These are phyloP conservation scores for Trichomonas vaginalis DNA, from an alignment of 208 protist genomes.

Conservation along the genomic window DNA sequence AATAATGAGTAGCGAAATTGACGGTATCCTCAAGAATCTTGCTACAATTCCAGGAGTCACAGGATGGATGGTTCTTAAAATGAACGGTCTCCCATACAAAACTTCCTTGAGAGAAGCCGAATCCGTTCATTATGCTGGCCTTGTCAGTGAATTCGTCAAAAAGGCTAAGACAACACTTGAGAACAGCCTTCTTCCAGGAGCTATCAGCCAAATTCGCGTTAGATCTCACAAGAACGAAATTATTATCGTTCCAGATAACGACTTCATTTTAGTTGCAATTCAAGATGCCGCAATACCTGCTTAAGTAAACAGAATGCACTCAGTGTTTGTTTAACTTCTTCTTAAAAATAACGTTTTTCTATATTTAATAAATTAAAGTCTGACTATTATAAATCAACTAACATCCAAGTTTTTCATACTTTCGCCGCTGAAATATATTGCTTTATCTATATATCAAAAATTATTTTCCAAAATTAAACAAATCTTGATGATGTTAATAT, in stretches of 20 bases:
- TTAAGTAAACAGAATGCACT: too few species aligned
- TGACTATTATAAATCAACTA: too few species aligned
- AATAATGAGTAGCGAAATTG: neutral
- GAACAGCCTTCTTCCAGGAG: neutral
- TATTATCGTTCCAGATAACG: neutral
- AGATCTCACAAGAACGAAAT: conserved; percentile 8
- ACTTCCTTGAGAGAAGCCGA: neutral
- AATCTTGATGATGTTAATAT: too few species aligned
- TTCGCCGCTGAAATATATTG: too few species aligned
- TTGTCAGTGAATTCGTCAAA: neutral
- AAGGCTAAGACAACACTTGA: neutral
- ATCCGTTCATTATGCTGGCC: neutral
- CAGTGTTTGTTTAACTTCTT: too few species aligned
- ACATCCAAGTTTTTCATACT: too few species aligned
- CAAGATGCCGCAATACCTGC: neutral
- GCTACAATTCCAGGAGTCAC: neutral
- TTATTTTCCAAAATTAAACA: too few species aligned
- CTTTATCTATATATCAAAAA: too few species aligned
- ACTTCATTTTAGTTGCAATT: neutral
- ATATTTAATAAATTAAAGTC: too few species aligned
- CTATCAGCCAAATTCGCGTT: neutral
- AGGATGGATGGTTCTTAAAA: neutral
- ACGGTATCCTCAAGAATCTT: neutral
- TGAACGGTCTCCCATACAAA: neutral
- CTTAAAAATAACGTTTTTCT: too few species aligned